Evolutionary conservation across 2,329 filamentous ascomycete genomes (phyloP).

Genomic region (Xylaria sp.): DNA sequence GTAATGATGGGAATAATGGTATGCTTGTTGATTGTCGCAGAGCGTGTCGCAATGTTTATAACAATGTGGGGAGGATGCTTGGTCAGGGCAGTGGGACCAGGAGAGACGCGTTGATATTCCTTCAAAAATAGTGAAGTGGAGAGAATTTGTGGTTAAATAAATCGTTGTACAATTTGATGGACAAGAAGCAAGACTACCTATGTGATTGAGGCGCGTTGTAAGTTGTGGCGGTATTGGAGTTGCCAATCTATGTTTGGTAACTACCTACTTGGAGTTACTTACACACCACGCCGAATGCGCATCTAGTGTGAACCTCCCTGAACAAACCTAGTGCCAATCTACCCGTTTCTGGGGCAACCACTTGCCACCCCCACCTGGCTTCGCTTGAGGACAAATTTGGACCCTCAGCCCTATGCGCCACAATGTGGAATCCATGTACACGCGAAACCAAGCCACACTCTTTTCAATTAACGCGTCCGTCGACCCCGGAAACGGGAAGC

Average conservation of each 20-base stretch:
- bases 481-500: conserved; percentile 9
- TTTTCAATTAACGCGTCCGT: conserved; percentile 46
- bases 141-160: neutral
- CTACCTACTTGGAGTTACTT: neutral
- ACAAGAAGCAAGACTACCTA: neutral
- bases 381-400: neutral
- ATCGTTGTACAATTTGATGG: neutral
- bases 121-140: neutral
- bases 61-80: conserved; percentile 24
- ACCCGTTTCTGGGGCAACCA: conserved; percentile 37
- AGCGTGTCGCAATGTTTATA: conserved; percentile 40
- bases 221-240: neutral
- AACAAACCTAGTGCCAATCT: conserved; percentile 3
- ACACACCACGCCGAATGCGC: neutral
- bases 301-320: neutral
- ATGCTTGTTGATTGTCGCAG: conserved; percentile 4
- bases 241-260: neutral
- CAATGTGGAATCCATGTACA: neutral
- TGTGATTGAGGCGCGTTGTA: neutral
- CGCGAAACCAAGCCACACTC: conserved; percentile 36
- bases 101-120: conserved; percentile 5
- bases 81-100: neutral
- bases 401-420: conserved; percentile 1
- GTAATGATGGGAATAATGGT: conserved; percentile 17
- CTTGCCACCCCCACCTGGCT: neutral